Base-by-base conservation (phyloP, 495 filamentous ascomycete species). In the Elaphomyces granulatus region DNA sequence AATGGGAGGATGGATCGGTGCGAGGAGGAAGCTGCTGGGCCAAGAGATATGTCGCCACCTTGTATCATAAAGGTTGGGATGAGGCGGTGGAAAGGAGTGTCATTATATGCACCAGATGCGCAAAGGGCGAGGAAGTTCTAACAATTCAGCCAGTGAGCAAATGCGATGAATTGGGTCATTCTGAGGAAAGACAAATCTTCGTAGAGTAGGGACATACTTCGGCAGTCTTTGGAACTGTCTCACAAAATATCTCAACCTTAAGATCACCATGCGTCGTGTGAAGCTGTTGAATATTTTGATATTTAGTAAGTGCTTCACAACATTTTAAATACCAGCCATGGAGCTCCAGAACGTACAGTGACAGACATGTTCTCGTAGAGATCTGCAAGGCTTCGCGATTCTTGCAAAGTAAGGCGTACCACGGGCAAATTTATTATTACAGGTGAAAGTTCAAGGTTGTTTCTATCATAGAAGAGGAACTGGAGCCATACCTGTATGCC, bases 61-160 rank as follows among this genome's bases (percentile, higher is more conserved):
- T 96, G 88, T 26, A 82, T 73, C 77, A 96, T 94, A 74, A 96
- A 96, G 42, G 71, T 66, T 2, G 85, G 83, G 39, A 94, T 90
- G 12, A 80, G 66, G 30, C 88, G 81, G 70, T 95, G 88, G 68
- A 96, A 83, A n/a, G 81, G 84, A 4, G 82, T 88, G 55, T 70
- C 60, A 58, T 90, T 70, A 66, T 92, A 98, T 66, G 84, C 85
- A 49, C 70, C 71, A 26, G 78, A 83, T 46, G 92, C 90, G 68
- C 85, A 93, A 32, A 98, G 81, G 34, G 88, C 90, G 44, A 98
- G 77, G 64, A 98, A 98, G 66, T 96, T 98, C 81, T 93, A 52
- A 45, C 14, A 31, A 17, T 20, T 20, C 9, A 36, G 23, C 6
- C 16, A 19, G 9, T 21, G 15, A 16, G 38, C 18, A 12, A 26